phyloP scores from a whole-genome alignment of 805 yeast genomes.

The Yamadazyma akitaensis region DNA sequence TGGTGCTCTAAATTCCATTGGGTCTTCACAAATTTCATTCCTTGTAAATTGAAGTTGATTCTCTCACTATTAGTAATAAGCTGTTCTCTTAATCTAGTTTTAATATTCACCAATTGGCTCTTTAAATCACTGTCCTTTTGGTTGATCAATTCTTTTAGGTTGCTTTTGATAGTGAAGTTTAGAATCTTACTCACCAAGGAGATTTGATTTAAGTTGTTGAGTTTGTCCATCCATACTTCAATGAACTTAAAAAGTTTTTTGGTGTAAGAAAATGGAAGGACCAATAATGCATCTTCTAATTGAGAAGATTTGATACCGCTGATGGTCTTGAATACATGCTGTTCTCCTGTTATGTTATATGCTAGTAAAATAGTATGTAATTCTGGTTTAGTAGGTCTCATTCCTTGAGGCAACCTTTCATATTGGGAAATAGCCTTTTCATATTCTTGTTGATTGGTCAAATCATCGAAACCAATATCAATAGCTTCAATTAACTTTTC shows the following conservation, averaged over 20 bases:
- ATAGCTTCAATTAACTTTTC: constrained; percentile 90
- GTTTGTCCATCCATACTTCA: constrained; percentile 62
- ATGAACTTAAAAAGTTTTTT: constrained; percentile 68
- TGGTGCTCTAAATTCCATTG: constrained; percentile 81
- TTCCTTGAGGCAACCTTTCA: constrained; percentile 27
- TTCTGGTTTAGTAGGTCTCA: constrained; percentile 57
- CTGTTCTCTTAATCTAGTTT: constrained; percentile 55
- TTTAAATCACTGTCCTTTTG: constrained; percentile 65
- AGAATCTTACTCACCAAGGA: constrained; percentile 70
- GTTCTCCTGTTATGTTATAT: constrained; percentile 65
- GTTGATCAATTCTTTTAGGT: constrained; percentile 73
- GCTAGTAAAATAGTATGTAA: constrained; percentile 75
- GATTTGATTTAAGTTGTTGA: constrained; percentile 46
- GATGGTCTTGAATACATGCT: constrained; percentile 72
- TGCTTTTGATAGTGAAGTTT: constrained; percentile 68
- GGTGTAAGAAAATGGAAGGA: constrained; percentile 85
- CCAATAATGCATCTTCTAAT: constrained; percentile 87
- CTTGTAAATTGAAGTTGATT: constrained; percentile 83
- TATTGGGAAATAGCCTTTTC: constrained; percentile 34
- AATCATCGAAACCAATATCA: constrained; percentile 74
- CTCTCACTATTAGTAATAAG: constrained; percentile 51
- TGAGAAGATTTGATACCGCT: constrained; percentile 75
- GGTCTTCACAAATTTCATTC: constrained; percentile 65
- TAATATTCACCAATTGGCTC: constrained; percentile 61
- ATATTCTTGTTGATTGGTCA: constrained; percentile 54